Base-by-base conservation (phyloP, 768 basidiomycete genomes). In the Naganishia antarctica region DNA sequence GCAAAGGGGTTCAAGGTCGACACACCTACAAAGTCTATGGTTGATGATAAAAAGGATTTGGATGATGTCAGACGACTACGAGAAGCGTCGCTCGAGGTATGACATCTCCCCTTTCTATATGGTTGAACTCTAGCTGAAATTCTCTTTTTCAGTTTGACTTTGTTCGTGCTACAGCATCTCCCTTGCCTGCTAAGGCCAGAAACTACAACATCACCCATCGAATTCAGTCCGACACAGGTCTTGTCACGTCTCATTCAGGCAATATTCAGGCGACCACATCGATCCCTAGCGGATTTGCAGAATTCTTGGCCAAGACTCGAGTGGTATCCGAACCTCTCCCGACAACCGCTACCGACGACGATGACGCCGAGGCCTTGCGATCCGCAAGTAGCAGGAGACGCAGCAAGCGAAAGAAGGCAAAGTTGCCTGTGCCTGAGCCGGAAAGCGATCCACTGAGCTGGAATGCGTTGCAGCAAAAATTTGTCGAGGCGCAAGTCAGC, bases 351-450 rank as follows among this genome's bases (percentile, higher is more conserved):
- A 29, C 53, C 11, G 21, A 16, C 8, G 21, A 32, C 2, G 53
- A 57, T 8, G 53, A 40, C 5, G 40, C 15, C n/a, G 53, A 40
- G 13, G 40, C 15, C n/a, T 6, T 25, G 7, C 53, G 26, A 57
- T 57, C 53, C 11, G 32, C 34, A 23, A 57, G 53, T n/a, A 57
- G 53, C 37, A 57, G 53, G 13, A 4, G 53, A 40, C 18, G 53
- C 23, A 57, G 53, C 53, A 57, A 57, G 53, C 53, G 53, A 18
- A 57, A 57, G 53, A 57, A 57, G 53, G 53, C 53, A 34, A 57
- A 57, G 53, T 37, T 57, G 34, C 53, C 53, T 12, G 53, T 57
- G 11, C 53, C 53, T 12, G 53, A 57, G n/a, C 53, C 53, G 32
- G 53, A 57, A 4, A 34, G 31, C 4, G 53, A 57, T 12, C 53